phyloP scores from a whole-genome alignment of 495 filamentous ascomycete species.

The Parathielavia hyrcaniae region DNA sequence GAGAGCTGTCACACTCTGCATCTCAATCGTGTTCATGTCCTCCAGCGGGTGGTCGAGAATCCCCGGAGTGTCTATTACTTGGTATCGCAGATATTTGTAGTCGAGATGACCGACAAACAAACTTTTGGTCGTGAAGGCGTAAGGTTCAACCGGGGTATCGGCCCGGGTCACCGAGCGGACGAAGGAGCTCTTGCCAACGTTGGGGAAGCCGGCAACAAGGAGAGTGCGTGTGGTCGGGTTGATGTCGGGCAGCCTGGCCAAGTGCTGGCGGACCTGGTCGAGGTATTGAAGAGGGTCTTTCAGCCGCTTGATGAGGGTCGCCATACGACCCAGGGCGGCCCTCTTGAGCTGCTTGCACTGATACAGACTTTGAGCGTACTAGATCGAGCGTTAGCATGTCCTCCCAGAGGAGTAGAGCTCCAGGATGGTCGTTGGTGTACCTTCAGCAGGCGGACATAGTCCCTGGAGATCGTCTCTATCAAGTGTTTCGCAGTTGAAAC shows the following conservation, averaged over 20 bases:
- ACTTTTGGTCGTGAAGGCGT: conserved; percentile 97
- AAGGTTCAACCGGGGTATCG: conserved; percentile 96
- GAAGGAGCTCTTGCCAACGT: conserved; percentile 96
- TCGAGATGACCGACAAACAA: conserved; percentile 98
- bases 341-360: conserved; percentile 50
- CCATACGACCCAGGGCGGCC: conserved; percentile 73
- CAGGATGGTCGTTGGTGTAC: not conserved
- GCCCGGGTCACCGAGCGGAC: conserved; percentile 84
- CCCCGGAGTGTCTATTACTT: conserved; percentile 78
- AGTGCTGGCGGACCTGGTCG: conserved; percentile 95
- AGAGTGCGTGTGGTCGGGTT: conserved; percentile 94
- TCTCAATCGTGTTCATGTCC: conserved; percentile 99
- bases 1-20: conserved; percentile 94
- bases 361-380: conserved; percentile 93
- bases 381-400: conserved; percentile 24
- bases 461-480: conserved; percentile 89
- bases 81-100: conserved; percentile 66
- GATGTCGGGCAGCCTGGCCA: conserved; percentile 94
- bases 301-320: conserved; percentile 84
- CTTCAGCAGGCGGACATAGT: conserved; percentile 81
- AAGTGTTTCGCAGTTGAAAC: conserved; percentile 92
- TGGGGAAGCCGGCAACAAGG: conserved; percentile 94
- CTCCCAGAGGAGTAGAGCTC: conserved; percentile 14
- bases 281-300: conserved; percentile 93
- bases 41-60: conserved; percentile 96